These are phyloP conservation scores for Sporothrix globosa DNA, from an alignment of 2,329 filamentous ascomycete species.

Conservation along the genomic window DNA sequence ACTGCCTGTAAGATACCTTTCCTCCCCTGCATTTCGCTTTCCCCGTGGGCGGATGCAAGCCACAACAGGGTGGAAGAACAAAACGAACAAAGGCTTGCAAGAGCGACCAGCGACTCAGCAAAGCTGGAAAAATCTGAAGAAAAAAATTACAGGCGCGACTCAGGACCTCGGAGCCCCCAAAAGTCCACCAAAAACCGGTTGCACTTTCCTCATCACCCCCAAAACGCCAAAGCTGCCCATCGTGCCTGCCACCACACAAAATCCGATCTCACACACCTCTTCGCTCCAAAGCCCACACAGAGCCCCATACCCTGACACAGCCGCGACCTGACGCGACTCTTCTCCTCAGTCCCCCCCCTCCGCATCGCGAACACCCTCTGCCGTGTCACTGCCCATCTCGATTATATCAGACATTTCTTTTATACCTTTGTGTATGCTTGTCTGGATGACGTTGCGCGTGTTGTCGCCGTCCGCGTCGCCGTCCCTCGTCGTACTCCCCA, in stretches of 20 bases:
- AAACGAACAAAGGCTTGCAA: slow-evolving; percentile 15
- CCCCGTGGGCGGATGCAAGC: slow-evolving; percentile 12
- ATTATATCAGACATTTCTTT: slow-evolving; percentile 40
- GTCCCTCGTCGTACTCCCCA: background rate
- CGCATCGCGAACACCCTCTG: slow-evolving; percentile 50
- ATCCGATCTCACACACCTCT: slow-evolving; percentile 29
- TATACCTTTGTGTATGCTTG: slow-evolving; percentile 41
- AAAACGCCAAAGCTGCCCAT: slow-evolving; percentile 22
- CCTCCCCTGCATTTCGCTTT: slow-evolving; percentile 2
- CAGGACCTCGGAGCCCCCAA: background rate
- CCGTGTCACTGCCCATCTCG: slow-evolving; percentile 53
- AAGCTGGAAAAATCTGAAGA: background rate
- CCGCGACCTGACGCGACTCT: slow-evolving; percentile 49
- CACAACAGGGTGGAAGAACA: background rate
- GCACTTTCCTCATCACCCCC: slow-evolving; percentile 25
- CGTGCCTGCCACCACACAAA: slow-evolving; percentile 28
- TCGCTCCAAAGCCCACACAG: slow-evolving; percentile 38
- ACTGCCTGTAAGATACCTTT: background rate
- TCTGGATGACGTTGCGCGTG: slow-evolving; percentile 47
- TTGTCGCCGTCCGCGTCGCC: slow-evolving; percentile 7
- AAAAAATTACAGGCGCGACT: background rate
- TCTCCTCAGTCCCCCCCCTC: slow-evolving; percentile 9
- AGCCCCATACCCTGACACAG: slow-evolving; percentile 45
- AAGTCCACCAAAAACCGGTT: slow-evolving; percentile 8
- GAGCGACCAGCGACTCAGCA: background rate